phyloP scores from a whole-genome alignment of 495 filamentous ascomycete species.

The Penicillium paxilli region DNA sequence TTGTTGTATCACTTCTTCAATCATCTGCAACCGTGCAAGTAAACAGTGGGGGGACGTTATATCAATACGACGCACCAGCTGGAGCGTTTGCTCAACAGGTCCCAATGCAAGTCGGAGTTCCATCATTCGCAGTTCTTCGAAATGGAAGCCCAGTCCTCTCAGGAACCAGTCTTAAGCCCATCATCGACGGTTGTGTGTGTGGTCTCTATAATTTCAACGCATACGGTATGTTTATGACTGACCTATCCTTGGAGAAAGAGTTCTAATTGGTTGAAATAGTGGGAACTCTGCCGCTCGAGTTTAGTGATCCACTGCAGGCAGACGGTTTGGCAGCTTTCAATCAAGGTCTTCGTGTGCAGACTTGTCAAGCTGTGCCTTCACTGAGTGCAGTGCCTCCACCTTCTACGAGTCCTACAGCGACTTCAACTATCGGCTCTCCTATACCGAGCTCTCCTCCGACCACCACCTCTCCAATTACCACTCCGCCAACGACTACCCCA shows the following conservation, averaged over 20 bases:
- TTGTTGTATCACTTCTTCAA: constrained; percentile 54
- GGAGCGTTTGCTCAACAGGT: constrained; percentile 49
- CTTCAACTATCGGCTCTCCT: constrained; percentile 9
- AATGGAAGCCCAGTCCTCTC: constrained; percentile 43
- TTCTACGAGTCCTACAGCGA: constrained; percentile 15
- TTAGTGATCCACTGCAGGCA: constrained; percentile 38
- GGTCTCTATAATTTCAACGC: constrained; percentile 59
- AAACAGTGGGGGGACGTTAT: constrained; percentile 42
- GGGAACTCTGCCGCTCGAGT: constrained; percentile 45
- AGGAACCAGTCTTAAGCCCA: constrained; percentile 47
- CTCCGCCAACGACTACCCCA: constrained; percentile 6
- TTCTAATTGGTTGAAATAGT: constrained; percentile 12
- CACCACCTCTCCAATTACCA: constrained; percentile 7
- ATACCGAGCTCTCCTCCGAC: constrained; percentile 10
- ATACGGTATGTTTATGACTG: constrained; percentile 33
- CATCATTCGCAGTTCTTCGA: constrained; percentile 50
- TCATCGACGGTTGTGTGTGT: constrained; percentile 45
- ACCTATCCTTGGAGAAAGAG: neutral
- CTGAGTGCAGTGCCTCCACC: constrained; percentile 30
- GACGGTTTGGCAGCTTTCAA: constrained; percentile 42
- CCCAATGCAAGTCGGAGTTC: constrained; percentile 51
- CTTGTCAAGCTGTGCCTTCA: constrained; percentile 46
- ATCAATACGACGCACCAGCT: constrained; percentile 37
- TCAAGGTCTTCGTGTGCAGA: constrained; percentile 45
- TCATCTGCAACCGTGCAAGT: constrained; percentile 44